Evolutionary conservation across 202 grass and related monocot genomes (phyloP).

Genomic region (Zoysia matrella): DNA sequence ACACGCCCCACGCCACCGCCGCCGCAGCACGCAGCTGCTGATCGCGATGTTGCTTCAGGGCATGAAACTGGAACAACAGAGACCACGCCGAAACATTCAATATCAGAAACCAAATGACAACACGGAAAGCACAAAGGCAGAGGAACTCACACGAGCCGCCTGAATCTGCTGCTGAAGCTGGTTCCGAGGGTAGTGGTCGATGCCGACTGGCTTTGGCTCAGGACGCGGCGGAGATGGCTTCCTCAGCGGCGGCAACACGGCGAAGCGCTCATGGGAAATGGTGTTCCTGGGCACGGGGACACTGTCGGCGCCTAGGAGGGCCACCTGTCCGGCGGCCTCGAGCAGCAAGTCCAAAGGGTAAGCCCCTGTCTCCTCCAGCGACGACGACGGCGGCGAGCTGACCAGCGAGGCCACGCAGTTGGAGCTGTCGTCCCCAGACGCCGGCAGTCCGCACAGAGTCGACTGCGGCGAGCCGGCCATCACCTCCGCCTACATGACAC

Average conservation of each 20-base stretch:
- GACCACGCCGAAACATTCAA: neutral
- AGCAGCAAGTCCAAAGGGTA: slow-evolving; percentile 61
- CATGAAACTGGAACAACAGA: slow-evolving; percentile 59
- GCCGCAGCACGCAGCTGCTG: slow-evolving; percentile 46
- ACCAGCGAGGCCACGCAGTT: slow-evolving; percentile 56
- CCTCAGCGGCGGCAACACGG: neutral
- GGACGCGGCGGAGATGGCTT: slow-evolving; percentile 24
- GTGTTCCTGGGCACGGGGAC: slow-evolving; percentile 20
- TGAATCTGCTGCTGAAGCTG: slow-evolving; percentile 59
- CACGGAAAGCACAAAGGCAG: neutral
- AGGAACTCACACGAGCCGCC: slow-evolving; percentile 51
- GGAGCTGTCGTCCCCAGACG: slow-evolving; percentile 58
- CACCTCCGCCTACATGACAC: slow-evolving; percentile 31
- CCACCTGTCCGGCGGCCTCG: slow-evolving; percentile 68
- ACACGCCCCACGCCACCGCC: slow-evolving; percentile 39
- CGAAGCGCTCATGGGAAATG: neutral
- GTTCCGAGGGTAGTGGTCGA: neutral
- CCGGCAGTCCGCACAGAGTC: slow-evolving; percentile 54
- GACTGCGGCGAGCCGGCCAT: slow-evolving; percentile 77
- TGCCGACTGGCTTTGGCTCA: neutral
- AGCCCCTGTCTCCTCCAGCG: slow-evolving; percentile 57
- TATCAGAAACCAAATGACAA: neutral
- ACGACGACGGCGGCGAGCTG: slow-evolving; percentile 73
- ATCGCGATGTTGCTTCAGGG: slow-evolving; percentile 63
- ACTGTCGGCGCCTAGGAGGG: slow-evolving; percentile 39